A percentile compares a stretch with the other conserved stretches of the same genome.
Conservation (phyloP, 129 eudicot species). For the Flaveria sonorensis region DNA sequence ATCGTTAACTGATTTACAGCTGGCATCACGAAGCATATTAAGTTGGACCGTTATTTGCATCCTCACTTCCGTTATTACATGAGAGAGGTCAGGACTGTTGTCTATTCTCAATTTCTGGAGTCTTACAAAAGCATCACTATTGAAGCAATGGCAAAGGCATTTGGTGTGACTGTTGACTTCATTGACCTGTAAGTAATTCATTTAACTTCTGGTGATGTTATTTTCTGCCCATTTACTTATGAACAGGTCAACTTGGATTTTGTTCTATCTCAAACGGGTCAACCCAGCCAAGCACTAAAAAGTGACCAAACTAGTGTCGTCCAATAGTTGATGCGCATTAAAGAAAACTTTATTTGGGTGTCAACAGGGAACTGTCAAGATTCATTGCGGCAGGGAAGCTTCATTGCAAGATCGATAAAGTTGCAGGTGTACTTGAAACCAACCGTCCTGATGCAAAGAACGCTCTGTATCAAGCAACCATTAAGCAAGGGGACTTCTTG, state of each 20-base stretch:
- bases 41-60: slow-evolving; percentile 81
- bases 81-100: slow-evolving; percentile 91
- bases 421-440: slow-evolving; percentile 91
- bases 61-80: slow-evolving; percentile 92
- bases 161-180: slow-evolving; percentile 91
- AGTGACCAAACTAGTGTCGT: neutral
- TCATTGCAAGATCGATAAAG: slow-evolving; percentile 97
- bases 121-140: slow-evolving; percentile 95
- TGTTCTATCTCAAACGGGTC: neutral
- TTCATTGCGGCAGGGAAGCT: slow-evolving; percentile 98
- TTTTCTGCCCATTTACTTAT: neutral
- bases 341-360: neutral
- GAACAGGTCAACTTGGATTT: neutral
- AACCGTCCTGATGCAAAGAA: slow-evolving; percentile 97
- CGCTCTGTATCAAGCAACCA: slow-evolving; percentile 94
- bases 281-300: neutral
- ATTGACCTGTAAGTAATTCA: slow-evolving; percentile 68
- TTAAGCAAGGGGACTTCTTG: slow-evolving; percentile 94
- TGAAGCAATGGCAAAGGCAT: slow-evolving; percentile 96
- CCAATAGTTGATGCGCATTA: neutral
- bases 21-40: slow-evolving; percentile 79
- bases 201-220: neutral
- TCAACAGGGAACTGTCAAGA: slow-evolving; percentile 84
- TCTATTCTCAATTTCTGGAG: slow-evolving; percentile 90
- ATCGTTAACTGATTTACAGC: slow-evolving; percentile 44